Evolutionary conservation across 768 basidiomycete genomes (phyloP).

Genomic region (Lactarius tabidus): DNA sequence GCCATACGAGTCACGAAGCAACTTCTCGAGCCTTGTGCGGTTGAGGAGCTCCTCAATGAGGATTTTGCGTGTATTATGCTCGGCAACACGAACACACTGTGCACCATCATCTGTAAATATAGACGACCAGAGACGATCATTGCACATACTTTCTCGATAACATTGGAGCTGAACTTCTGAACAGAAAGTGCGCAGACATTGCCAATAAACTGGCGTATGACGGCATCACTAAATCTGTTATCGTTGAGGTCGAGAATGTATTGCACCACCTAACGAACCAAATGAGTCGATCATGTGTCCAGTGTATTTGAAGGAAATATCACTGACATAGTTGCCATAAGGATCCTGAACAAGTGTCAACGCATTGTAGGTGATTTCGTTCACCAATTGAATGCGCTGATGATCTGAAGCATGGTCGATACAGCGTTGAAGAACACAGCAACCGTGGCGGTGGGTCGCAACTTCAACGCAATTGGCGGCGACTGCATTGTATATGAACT

Average conservation of each 20-base stretch:
- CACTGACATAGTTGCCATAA: slow-evolving; percentile 82
- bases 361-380: slow-evolving; percentile 98
- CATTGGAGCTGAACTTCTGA: slow-evolving; percentile 99
- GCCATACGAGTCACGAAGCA: slow-evolving; percentile 93
- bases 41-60: slow-evolving; percentile 95
- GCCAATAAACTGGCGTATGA: slow-evolving; percentile 95
- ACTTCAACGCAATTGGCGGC: slow-evolving; percentile 99
- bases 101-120: slow-evolving; percentile 1
- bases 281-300: slow-evolving; percentile 2
- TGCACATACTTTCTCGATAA: slow-evolving; percentile 80
- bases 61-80: slow-evolving; percentile 89
- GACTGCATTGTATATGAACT: slow-evolving; percentile 99
- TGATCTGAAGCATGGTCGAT: slow-evolving; percentile 97
- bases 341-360: slow-evolving; percentile 97
- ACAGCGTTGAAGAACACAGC: slow-evolving; percentile 96
- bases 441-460: slow-evolving; percentile 95
- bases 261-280: slow-evolving; percentile 73
- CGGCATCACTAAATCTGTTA: slow-evolving; percentile 94
- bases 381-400: slow-evolving; percentile 93
- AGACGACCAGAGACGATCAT: background rate
- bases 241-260: slow-evolving; percentile 98
- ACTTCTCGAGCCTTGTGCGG: slow-evolving; percentile 90
- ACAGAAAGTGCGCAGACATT: slow-evolving; percentile 97
- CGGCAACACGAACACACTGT: slow-evolving; percentile 86
- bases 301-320: background rate